Base-by-base conservation (phyloP, 371 early-diverging fungal species). In the Mortierella sp. region DNA sequence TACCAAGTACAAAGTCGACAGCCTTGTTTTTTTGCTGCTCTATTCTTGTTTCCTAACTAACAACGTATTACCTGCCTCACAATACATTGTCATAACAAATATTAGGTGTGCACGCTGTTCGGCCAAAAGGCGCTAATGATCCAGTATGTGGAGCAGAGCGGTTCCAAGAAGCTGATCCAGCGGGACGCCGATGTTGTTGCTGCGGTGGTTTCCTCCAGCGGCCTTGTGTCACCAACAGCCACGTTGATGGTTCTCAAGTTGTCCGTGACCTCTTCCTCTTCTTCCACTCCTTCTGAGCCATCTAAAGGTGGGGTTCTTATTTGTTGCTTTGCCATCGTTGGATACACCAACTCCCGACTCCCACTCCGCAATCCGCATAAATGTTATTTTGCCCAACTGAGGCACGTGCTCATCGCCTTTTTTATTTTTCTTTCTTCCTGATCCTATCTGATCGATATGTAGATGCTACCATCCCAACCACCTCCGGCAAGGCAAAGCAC, bases 151-250 rank as follows among this genome's bases (percentile, higher is more conserved):
- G 76, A 71, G 38, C 73, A 60, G 41, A 27, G 49, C 27, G 81
- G 81, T 0, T 8, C 71, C 79, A 54, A 70, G 43, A n/a, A 55
- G 10, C 46, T 51, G 35, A 72, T 81, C 49, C 51, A 48, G 35
- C 70, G 21, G 41, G 81, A 84, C 41, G 38, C 29, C n/a, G 85
- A 81, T 81, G 72, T 81, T 29, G 44, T 76, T 27, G 68, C 70
- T 16, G 75, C 75, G 35, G 77, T 81, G 5, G 32, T 75, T 44
- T 49, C 70, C 35, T 68, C 77, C 41, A 63, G 44, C 38, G 41
- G 32, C 4, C 71, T 77, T 70, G 77, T 78, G 29, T 71, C 71
- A 32, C 76, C 70, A 56, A 73, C 56, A 3, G 55, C 79, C 24
- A 16, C 80, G 3, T 75, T 74, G 49, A 49, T 76, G 29, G 70